phyloP scores from a whole-genome alignment of 176 grass and related monocot species.

The Oropetium thomaeum region DNA sequence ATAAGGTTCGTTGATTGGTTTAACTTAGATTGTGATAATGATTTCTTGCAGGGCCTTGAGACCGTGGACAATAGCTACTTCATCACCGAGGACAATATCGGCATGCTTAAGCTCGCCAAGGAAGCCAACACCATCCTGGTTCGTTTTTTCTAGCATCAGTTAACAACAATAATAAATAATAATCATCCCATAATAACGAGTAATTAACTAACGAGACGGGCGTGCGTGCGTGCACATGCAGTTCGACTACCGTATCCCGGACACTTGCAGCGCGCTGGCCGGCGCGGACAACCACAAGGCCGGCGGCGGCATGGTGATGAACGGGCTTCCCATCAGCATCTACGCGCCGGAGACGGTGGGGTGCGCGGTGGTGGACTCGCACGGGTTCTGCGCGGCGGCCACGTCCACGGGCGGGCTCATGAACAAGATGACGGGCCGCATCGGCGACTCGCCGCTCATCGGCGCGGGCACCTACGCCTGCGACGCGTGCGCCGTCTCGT shows the following conservation, averaged over 20 bases:
- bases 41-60: conserved; percentile 52
- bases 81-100: conserved; percentile 84
- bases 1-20: not conserved
- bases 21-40: not conserved
- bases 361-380: conserved; percentile 61
- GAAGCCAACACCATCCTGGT: conserved; percentile 86
- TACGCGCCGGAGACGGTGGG: conserved; percentile 96
- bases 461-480: conserved; percentile 87
- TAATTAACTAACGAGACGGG: no score
- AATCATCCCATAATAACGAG: no score
- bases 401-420: conserved; percentile 85
- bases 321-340: conserved; percentile 88
- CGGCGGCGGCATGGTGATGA: conserved; percentile 56
- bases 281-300: not conserved
- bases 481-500: conserved; percentile 60
- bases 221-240: no score
- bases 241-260: conserved; percentile 90
- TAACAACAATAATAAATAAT: no score
- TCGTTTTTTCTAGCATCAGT: not conserved
- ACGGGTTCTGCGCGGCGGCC: conserved; percentile 53
- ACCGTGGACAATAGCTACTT: conserved; percentile 86
- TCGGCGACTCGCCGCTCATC: conserved; percentile 88
- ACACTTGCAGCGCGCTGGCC: conserved; percentile 56
- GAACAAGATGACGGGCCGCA: conserved; percentile 93
- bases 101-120: conserved; percentile 94